These are phyloP conservation scores for Brassica cretica DNA, from an alignment of 345 rosid genomes.

Conservation along the genomic window DNA sequence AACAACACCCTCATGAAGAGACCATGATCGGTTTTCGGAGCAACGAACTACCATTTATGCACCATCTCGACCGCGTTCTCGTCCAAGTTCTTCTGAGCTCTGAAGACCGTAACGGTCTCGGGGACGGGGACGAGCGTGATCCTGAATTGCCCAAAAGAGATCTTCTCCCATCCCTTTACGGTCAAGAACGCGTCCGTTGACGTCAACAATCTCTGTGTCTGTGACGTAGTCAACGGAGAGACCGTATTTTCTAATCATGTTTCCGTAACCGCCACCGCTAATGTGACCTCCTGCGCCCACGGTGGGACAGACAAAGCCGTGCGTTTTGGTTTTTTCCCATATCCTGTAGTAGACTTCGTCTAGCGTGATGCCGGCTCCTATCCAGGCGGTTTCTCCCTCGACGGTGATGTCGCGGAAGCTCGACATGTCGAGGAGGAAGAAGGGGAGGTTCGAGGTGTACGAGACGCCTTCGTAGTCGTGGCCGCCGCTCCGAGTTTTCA, in stretches of 20 bases:
- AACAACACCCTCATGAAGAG: constrained; percentile 69
- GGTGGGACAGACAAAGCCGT: neutral
- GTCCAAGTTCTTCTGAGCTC: constrained; percentile 38
- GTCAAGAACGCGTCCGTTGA: neutral
- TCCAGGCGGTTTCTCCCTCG: neutral
- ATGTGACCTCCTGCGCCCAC: neutral
- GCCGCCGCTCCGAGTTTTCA: neutral
- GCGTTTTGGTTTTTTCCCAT: neutral
- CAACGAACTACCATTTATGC: constrained; percentile 54
- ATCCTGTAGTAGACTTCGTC: neutral
- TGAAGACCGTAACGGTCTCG: constrained; percentile 49
- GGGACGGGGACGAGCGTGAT: constrained; percentile 55
- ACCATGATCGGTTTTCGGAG: constrained; percentile 51
- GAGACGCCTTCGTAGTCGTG: neutral
- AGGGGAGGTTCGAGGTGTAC: neutral
- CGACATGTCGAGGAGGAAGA: neutral
- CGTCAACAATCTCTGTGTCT: neutral
- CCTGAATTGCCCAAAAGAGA: neutral
- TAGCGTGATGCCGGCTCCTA: neutral
- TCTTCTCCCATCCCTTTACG: neutral
- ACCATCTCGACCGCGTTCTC: constrained; percentile 45
- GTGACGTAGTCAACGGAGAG: neutral
- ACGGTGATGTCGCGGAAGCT: neutral
- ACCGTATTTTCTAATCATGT: neutral
- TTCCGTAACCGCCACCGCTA: neutral